phyloP scores from a whole-genome alignment of 108 stramenopile species.

The Fragilaria radians region DNA sequence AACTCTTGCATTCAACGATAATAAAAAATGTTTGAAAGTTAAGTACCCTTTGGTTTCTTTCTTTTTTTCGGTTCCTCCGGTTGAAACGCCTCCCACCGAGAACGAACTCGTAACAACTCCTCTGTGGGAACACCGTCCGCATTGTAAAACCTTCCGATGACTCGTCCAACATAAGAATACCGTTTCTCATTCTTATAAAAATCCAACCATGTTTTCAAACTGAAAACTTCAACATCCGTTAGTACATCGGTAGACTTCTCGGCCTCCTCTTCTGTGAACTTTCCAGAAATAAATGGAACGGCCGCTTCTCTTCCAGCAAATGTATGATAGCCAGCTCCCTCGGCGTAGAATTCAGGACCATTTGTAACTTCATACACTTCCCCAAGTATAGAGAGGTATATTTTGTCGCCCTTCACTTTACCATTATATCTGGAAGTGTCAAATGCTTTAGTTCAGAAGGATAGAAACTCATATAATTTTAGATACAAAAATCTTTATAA shows the following conservation, averaged over 20 bases:
- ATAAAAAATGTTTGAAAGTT: background rate
- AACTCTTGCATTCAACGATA: too few relatives aligned
- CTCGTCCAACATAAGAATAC: conserved; percentile 47
- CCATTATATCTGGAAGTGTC: conserved; percentile 2
- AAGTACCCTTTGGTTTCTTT: background rate
- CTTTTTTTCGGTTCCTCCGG: background rate
- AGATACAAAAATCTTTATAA: too few relatives aligned
- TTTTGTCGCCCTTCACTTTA: conserved; percentile 16
- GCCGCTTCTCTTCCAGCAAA: conserved; percentile 40
- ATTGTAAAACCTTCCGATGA: conserved; percentile 47
- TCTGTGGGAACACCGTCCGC: conserved; percentile 29
- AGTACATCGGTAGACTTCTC: conserved; percentile 36
- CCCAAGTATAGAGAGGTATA: conserved; percentile 73
- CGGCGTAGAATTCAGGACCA: conserved; percentile 52
- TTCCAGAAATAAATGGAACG: conserved; percentile 42
- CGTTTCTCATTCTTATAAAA: conserved; percentile 56
- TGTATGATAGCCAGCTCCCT: conserved; percentile 33
- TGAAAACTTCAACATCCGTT: conserved; percentile 24
- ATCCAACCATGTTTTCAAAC: conserved; percentile 23
- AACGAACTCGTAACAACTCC: conserved; percentile 6
- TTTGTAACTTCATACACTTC: conserved; percentile 72
- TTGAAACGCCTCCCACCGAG: background rate
- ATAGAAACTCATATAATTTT: background rate
- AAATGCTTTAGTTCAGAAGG: background rate
- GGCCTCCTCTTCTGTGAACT: conserved; percentile 58